Percentiles rank a stretch among this genome's conserved stretches.
These are phyloP conservation scores for Aspergillus floridensis DNA, from an alignment of 2,329 filamentous ascomycete genomes.

Conservation along the genomic window DNA sequence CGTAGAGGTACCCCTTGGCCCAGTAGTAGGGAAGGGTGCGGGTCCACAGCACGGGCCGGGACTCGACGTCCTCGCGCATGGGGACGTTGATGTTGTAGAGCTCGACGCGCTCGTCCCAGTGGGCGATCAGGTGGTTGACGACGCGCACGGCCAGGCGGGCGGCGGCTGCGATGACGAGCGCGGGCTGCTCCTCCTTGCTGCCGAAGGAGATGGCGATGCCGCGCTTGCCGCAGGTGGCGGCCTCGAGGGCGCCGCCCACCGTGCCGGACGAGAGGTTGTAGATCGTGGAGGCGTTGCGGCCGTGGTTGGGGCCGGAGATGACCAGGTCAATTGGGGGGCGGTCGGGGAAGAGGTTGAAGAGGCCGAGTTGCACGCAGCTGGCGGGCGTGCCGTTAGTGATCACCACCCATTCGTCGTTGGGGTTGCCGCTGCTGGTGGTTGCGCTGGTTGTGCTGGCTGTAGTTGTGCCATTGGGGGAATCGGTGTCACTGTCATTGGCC, in stretches of 20 bases:
- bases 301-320: conserved; percentile 74
- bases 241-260: conserved; percentile 72
- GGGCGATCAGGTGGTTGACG: conserved; percentile 68
- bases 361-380: conserved; percentile 71
- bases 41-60: conserved; percentile 69
- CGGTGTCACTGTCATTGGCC: conserved; percentile 28
- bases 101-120: conserved; percentile 71
- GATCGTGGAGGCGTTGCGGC: conserved; percentile 73
- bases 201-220: conserved; percentile 82
- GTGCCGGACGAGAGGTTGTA: conserved; percentile 74
- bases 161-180: conserved; percentile 67
- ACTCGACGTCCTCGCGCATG: conserved; percentile 68
- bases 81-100: conserved; percentile 86
- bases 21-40: conserved; percentile 84
- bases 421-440: not conserved
- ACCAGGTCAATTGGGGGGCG: conserved; percentile 69
- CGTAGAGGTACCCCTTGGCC: conserved; percentile 73
- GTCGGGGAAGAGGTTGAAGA: conserved; percentile 71
- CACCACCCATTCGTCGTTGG: conserved; percentile 60
- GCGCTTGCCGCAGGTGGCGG: conserved; percentile 63
- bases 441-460: not conserved
- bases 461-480: too few relatives aligned
- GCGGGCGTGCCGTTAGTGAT: conserved; percentile 74
- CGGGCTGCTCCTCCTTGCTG: conserved; percentile 74
- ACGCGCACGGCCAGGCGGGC: conserved; percentile 68